Conservation (phyloP, 345 rosid species). For the Eucalyptus fibrosa region DNA sequence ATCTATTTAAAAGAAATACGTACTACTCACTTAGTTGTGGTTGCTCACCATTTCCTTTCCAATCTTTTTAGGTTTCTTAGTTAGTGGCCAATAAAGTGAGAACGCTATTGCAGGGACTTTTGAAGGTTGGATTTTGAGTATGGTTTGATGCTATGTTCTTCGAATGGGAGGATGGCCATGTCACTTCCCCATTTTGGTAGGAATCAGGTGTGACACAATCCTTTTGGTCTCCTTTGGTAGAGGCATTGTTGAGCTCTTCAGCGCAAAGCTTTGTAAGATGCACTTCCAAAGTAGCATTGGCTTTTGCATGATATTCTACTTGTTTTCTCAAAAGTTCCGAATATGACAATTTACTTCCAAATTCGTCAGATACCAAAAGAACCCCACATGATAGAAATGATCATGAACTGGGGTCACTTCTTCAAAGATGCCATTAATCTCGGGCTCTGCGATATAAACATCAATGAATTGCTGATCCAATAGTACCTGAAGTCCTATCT, state of each 20-base stretch:
- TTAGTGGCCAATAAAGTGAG: too few species aligned
- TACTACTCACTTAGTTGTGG: too few species aligned
- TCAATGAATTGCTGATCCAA: not conserved
- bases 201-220: not conserved
- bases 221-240: slow-evolving; percentile 61
- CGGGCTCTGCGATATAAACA: not conserved
- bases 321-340: not conserved
- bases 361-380: slow-evolving; percentile 42
- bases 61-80: too few species aligned
- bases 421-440: slow-evolving; percentile 6
- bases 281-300: not conserved
- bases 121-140: too few species aligned
- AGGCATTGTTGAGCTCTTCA: slow-evolving; percentile 74
- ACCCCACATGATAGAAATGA: slow-evolving; percentile 32
- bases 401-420: slow-evolving; percentile 22
- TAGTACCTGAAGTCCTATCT: slow-evolving; percentile 1
- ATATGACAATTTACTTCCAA: not conserved
- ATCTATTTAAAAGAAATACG: too few species aligned
- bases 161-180: too few species aligned
- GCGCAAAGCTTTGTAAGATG: slow-evolving; percentile 40
- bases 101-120: too few species aligned
- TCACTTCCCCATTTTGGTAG: too few species aligned
- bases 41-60: too few species aligned
- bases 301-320: not conserved
- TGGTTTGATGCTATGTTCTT: too few species aligned